Conservation (phyloP, 1,284 basidiomycete species). For the Volvariella surrecta region DNA sequence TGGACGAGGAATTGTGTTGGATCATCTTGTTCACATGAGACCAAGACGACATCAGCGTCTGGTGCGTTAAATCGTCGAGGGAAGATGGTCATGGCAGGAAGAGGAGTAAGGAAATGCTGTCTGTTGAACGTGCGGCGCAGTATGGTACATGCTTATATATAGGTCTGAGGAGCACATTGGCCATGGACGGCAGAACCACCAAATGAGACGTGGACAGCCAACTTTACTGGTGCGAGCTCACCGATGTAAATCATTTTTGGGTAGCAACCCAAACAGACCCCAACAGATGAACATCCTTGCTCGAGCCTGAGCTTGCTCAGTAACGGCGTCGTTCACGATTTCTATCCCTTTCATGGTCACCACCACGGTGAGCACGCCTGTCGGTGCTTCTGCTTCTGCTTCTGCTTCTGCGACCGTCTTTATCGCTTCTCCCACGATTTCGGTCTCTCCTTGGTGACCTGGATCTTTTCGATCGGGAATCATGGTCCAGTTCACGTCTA, state of each 20-base stretch:
- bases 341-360: no score
- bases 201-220: not conserved
- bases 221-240: no score
- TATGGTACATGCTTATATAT: not conserved
- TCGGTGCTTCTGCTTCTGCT: no score
- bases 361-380: no score
- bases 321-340: not conserved
- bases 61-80: conserved; percentile 28
- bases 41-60: conserved; percentile 50
- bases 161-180: not conserved
- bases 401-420: not conserved
- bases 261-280: not conserved
- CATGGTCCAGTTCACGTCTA: no score
- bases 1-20: conserved; percentile 51
- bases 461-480: not conserved
- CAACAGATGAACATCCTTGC: not conserved
- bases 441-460: not conserved
- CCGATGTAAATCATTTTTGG: no score
- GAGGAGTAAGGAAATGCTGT: conserved; percentile 1
- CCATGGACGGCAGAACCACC: not conserved
- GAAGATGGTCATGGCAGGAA: conserved; percentile 11
- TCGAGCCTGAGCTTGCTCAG: not conserved
- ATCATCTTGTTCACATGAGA: conserved; percentile 34
- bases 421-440: not conserved
- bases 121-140: not conserved